Conservation (phyloP, 345 rosid genomes). For the Aquilaria malaccensis region DNA sequence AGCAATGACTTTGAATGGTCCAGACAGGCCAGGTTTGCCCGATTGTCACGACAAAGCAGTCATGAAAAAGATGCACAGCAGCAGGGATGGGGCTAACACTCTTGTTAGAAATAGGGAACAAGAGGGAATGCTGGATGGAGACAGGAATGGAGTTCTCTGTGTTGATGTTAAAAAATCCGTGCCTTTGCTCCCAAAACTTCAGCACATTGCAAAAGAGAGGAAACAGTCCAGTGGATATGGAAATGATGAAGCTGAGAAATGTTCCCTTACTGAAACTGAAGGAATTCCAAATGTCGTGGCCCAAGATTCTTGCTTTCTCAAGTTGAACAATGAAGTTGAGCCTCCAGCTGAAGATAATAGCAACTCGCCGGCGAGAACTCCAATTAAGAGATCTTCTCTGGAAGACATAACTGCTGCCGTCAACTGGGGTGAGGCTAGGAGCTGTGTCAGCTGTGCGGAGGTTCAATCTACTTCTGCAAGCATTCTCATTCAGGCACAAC, state of each 20-base stretch:
- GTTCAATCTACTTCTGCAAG: constrained; percentile 7
- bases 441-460: constrained; percentile 4
- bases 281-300: neutral
- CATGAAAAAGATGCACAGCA: constrained; percentile 8
- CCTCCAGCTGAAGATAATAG: constrained; percentile 1
- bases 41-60: constrained; percentile 9
- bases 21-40: constrained; percentile 5
- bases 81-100: neutral
- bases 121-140: neutral
- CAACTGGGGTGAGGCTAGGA: constrained; percentile 13
- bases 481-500: constrained; percentile 10
- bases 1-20: constrained; percentile 18
- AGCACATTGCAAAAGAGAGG: constrained; percentile 1
- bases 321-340: constrained; percentile 1
- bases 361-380: constrained; percentile 5
- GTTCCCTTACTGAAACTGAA: neutral
- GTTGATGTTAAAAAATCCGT: neutral
- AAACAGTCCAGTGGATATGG: neutral
- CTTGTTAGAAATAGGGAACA: neutral
- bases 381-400: constrained; percentile 4
- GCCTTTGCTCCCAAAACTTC: neutral
- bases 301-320: neutral
- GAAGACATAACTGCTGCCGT: constrained; percentile 12
- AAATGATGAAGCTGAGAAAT: neutral
- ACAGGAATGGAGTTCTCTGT: neutral